phyloP scores from a whole-genome alignment of 2,329 filamentous ascomycete genomes.

The Calonectria naviculata region DNA sequence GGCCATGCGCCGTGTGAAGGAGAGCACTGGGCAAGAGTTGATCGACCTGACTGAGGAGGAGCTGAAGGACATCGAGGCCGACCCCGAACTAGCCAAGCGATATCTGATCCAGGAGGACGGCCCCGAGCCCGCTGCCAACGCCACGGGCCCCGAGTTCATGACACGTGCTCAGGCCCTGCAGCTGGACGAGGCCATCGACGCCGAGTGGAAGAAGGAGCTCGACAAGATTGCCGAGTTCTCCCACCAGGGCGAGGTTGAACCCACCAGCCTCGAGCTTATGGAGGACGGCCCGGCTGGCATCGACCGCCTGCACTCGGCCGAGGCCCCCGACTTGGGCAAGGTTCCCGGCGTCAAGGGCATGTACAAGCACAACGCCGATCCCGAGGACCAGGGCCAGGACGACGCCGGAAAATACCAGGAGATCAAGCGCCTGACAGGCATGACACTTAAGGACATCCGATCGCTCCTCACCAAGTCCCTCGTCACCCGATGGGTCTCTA shows the following conservation, averaged over 20 bases:
- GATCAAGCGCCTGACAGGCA: conserved; percentile 65
- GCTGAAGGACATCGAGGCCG: conserved; percentile 53
- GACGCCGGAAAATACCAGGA: conserved; percentile 61
- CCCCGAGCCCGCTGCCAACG: conserved; percentile 38
- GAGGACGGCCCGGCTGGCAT: conserved; percentile 50
- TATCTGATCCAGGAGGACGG: conserved; percentile 49
- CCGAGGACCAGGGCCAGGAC: conserved; percentile 62
- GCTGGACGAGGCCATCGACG: conserved; percentile 51
- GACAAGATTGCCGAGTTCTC: conserved; percentile 46
- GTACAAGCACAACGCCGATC: conserved; percentile 61
- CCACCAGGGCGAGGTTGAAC: conserved; percentile 45
- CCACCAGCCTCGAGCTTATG: conserved; percentile 50
- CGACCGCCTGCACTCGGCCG: conserved; percentile 51
- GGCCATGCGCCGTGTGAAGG: conserved; percentile 55
- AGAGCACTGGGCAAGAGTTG: conserved; percentile 53
- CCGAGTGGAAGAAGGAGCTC: conserved; percentile 51
- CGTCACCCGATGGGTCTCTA: conserved; percentile 79
- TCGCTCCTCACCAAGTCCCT: conserved; percentile 76
- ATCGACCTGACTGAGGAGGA: conserved; percentile 63
- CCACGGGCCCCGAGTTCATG: conserved; percentile 40
- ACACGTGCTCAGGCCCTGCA: conserved; percentile 49
- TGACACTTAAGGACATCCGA: conserved; percentile 63
- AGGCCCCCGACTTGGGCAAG: conserved; percentile 63
- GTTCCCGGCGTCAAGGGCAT: conserved; percentile 63
- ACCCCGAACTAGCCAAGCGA: conserved; percentile 52